Conservation (phyloP, 208 protist genomes). For the Lotmaria passim region DNA sequence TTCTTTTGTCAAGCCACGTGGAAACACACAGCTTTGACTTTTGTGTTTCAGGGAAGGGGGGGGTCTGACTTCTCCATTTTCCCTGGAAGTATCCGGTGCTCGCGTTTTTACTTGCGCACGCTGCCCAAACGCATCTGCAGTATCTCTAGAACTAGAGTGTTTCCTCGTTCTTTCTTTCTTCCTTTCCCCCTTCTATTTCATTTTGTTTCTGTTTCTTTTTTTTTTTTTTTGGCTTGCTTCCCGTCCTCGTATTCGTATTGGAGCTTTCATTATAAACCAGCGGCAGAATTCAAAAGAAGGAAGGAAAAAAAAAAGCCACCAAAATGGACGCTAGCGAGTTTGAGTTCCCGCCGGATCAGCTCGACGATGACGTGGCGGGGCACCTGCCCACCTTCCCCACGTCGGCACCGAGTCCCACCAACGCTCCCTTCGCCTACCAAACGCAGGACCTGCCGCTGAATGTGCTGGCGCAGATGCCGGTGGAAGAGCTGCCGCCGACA, state of each 20-base stretch:
- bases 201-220: no score
- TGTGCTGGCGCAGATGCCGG: slow-evolving; percentile 57
- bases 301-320: slow-evolving; percentile 3
- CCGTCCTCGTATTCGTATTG: not conserved
- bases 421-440: not conserved
- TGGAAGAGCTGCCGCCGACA: slow-evolving; percentile 84
- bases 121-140: no score
- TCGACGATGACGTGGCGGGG: slow-evolving; percentile 39
- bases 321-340: slow-evolving; percentile 75
- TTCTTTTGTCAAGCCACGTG: no score
- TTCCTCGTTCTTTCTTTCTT: no score
- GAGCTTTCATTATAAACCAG: not conserved
- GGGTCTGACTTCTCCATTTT: no score
- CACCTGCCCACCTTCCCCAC: slow-evolving; percentile 16
- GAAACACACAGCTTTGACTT: no score
- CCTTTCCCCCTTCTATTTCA: not conserved
- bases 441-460: slow-evolving; percentile 44
- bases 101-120: no score
- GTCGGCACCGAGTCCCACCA: slow-evolving; percentile 5
- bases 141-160: no score
- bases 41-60: no score
- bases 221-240: not conserved
- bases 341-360: slow-evolving; percentile 78
- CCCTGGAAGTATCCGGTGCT: no score
- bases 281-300: not conserved